Base-by-base conservation (phyloP, 495 filamentous ascomycete species). In the Lentithecium fluviatile region DNA sequence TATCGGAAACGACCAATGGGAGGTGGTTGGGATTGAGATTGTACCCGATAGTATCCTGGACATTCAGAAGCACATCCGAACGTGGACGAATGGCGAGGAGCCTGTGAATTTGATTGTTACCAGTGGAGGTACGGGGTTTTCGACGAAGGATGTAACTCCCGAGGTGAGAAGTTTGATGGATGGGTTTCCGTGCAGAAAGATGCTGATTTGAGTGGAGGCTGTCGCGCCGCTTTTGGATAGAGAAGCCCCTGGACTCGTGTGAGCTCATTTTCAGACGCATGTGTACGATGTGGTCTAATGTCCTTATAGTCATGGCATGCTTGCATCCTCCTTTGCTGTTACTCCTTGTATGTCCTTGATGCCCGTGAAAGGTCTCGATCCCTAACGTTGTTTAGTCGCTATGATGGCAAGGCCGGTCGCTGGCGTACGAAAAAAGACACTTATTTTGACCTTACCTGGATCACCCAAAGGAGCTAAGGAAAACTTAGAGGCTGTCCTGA, bases 401-500 rank as follows among this genome's bases (percentile, higher is more conserved):
- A 85, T 96, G 77, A 97, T 97, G 94, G 88, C 94, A 55, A 83
- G 94, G 55, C 92, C 94, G 13, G 89, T 96, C 51, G 95, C 95
- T 48, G 94, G 94, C 10, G 86, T 95, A 11, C 81, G 94, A 29
- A 85, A 91, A 61, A 85, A 85, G 61, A 85, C 91, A 6, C 74
- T 99, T 50, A 90, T 99, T 45, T 76, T 97, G 47, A 97, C 94
- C 0, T 79, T 99, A 38, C 94, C 94, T 0, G 94, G 94, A 23
- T 97, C 94, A 2, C 95, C 95, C 1, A 97, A 96, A 77, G 94
- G 91, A n/a, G 94, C 94, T 2, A 87, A 83, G 68, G 94, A 99
- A 75, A 99, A 97, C 69, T 82, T 99, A n/a, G 83, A 89, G 68
- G 84, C 91, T 2, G 76, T 97, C n/a, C 74, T 99, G 40, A 95